Evolutionary conservation across 139 green algal genomes (phyloP), one percentile per base, ranked within the genome.

Genomic region (Chloropicon primus): DNA sequence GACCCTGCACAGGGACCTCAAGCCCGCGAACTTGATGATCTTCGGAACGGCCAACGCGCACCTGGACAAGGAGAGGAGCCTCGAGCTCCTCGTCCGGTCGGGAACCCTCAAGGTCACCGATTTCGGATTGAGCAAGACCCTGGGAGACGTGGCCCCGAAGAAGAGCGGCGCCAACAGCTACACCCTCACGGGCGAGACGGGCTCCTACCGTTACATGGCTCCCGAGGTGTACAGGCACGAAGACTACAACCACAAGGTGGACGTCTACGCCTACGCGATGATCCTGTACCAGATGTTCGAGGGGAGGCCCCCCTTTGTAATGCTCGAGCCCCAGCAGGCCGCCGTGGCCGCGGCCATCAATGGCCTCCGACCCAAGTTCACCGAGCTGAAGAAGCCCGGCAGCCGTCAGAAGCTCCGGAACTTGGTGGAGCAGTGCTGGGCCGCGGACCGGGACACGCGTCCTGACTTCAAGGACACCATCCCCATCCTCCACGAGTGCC

Each of bases 1-100:
- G 71, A 86, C 96, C 24, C 89, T 96, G 21, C 91, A 96, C 81
- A 83, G 91, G 54, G 93, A 97, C 80, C 86, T 97, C 10, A 96
- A 96, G 83, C 92, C 92, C 1, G 92, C 87, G 72, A 97, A 97
- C 83, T 86, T 97, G 25, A 96, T 96, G 41, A 62, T 62, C 41
- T 62, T 62, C 41, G 41, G 41, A 62, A 62, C 41, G 10, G 10
- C 17, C 41, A 17, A 62, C 41, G 17, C 5, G 41, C 5, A 62
- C 10, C 10, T 17, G 10, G 41, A 62, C 41, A 17, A 62, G 41
- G 41, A 62, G 41, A 62, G 41, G 41, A 62, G 17, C 10, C 17
- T 5, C 10, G 41, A 62, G 10, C 41, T 62, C 17, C 41, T 62
- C 10, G 10, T 62, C 41, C 5, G 17, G 41, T 62, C 41, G 17